phyloP scores from a whole-genome alignment of 2,329 filamentous ascomycete species.

The Aspergillus brasiliensis region DNA sequence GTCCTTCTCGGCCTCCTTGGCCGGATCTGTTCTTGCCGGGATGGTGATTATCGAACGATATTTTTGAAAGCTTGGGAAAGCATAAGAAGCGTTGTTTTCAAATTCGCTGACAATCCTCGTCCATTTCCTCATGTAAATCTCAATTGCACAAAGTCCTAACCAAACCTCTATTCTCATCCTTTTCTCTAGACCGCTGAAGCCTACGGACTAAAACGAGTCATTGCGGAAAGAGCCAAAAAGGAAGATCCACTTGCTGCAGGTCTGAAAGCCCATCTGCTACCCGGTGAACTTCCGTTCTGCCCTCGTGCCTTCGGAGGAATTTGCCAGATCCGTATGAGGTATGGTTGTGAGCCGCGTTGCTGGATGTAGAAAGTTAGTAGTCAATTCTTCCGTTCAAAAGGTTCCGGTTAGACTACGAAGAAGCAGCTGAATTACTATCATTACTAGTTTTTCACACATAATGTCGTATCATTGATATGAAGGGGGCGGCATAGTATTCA shows the following conservation, averaged over 20 bases:
- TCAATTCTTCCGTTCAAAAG: not conserved
- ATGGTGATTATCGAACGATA: not conserved
- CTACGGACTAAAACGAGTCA: not conserved
- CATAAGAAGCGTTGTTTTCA: too few species aligned
- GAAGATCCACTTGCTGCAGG: not conserved
- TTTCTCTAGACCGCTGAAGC: not conserved
- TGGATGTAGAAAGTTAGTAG: not conserved
- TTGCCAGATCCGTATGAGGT: not conserved
- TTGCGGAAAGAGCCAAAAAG: not conserved
- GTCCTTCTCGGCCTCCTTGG: too few species aligned
- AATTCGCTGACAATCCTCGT: too few species aligned
- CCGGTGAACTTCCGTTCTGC: not conserved
- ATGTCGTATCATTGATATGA: too few species aligned
- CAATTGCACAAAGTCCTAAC: not conserved
- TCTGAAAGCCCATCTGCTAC: not conserved
- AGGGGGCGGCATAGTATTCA: too few species aligned
- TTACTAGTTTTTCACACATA: not conserved
- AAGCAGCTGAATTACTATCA: not conserved
- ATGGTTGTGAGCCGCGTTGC: not conserved
- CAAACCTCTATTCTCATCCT: too few species aligned
- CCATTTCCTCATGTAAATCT: not conserved
- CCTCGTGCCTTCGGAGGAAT: not conserved
- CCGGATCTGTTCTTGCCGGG: constrained; percentile 7
- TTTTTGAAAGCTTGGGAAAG: too few species aligned
- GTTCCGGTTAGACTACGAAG: not conserved